A percentile compares a stretch with the other conserved stretches of the same genome.
These are phyloP conservation scores for Lasiosphaeria miniovina DNA, from an alignment of 495 filamentous ascomycete species.

Conservation along the genomic window DNA sequence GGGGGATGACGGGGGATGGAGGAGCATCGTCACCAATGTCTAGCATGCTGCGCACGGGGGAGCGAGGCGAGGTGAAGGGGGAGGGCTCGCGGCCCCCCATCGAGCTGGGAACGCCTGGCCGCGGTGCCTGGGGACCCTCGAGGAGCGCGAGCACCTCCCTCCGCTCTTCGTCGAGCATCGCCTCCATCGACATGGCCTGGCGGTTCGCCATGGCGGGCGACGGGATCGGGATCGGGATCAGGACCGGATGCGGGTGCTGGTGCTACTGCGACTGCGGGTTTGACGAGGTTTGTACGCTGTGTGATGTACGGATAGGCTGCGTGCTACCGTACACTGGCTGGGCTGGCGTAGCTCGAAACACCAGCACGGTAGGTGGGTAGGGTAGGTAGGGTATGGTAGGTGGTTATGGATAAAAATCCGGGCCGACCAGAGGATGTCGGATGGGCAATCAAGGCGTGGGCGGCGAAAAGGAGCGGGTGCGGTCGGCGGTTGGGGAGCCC, in stretches of 20 bases:
- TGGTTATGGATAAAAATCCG: no score
- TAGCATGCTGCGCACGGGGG: conserved; percentile 56
- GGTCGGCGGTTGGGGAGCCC: neutral
- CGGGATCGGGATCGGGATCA: neutral
- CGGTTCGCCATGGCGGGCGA: conserved; percentile 29
- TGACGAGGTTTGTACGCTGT: no score
- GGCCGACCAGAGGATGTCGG: no score
- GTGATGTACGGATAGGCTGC: neutral
- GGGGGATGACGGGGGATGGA: conserved; percentile 10
- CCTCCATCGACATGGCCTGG: conserved; percentile 61
- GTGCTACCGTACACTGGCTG: neutral
- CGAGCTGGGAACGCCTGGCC: conserved; percentile 37
- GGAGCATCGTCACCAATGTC: conserved; percentile 43
- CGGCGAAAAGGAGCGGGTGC: neutral
- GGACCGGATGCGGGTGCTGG: neutral
- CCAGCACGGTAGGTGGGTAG: no score
- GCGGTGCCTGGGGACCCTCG: conserved; percentile 39
- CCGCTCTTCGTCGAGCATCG: conserved; percentile 69
- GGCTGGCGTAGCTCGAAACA: no score
- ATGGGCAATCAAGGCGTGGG: neutral
- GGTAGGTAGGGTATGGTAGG: no score
- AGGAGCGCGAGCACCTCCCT: conserved; percentile 65
- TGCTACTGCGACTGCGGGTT: neutral
- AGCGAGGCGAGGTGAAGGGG: conserved; percentile 47
- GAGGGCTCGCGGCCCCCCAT: conserved; percentile 42